Conservation (phyloP, 2,329 filamentous ascomycete genomes). For the Cladophialophora yegresii region DNA sequence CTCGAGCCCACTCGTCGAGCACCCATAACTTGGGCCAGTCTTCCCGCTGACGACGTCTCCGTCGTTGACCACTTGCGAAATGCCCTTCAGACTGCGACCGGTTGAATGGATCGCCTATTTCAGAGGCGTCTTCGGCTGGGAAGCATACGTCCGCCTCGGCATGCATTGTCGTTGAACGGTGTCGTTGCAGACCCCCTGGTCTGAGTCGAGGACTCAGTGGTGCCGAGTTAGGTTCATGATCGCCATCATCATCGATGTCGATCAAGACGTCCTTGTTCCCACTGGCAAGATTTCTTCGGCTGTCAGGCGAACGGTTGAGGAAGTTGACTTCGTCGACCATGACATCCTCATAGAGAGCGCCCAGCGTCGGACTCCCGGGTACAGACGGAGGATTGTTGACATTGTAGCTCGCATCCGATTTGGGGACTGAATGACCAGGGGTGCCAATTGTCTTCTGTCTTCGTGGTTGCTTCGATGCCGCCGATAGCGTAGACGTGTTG, state of each 20-base stretch:
- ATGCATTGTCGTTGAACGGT: slow-evolving; percentile 60
- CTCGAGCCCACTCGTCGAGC: slow-evolving; percentile 83
- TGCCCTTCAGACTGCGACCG: slow-evolving; percentile 51
- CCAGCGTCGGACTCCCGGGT: slow-evolving; percentile 59
- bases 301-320: slow-evolving; percentile 42
- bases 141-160: slow-evolving; percentile 92
- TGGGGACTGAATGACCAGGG: slow-evolving; percentile 28
- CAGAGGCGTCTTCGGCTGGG: slow-evolving; percentile 74
- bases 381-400: slow-evolving; percentile 67
- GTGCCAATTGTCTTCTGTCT: slow-evolving; percentile 22
- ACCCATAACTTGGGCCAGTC: slow-evolving; percentile 85
- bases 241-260: slow-evolving; percentile 46
- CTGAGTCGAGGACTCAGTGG: slow-evolving; percentile 46
- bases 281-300: slow-evolving; percentile 39
- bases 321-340: slow-evolving; percentile 49
- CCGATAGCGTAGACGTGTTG: slow-evolving; percentile 31
- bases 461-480: slow-evolving; percentile 22
- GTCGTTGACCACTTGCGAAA: slow-evolving; percentile 45
- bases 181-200: slow-evolving; percentile 38
- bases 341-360: slow-evolving; percentile 55
- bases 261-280: slow-evolving; percentile 47
- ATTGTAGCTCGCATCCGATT: slow-evolving; percentile 52
- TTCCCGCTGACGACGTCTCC: slow-evolving; percentile 61
- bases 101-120: slow-evolving; percentile 71
- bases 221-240: slow-evolving; percentile 38